A percentile compares a stretch with the other conserved stretches of the same genome.
Evolutionary conservation across 129 eudicot genomes (phyloP).

Genomic region (Erigeron canadensis): DNA sequence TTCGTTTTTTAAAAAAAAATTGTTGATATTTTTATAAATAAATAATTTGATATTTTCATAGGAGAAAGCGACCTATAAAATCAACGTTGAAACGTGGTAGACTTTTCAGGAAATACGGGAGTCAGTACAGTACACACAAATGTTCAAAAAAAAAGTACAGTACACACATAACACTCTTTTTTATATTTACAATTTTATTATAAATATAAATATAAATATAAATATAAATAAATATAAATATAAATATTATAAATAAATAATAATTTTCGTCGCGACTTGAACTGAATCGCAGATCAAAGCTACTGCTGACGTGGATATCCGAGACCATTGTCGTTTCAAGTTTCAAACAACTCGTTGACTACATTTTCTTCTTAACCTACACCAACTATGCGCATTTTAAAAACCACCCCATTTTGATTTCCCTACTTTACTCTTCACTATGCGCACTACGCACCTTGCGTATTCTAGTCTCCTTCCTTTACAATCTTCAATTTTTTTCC

Average conservation of each 20-base stretch:
- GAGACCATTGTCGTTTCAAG: constrained; percentile 39
- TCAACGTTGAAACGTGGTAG: constrained; percentile 12
- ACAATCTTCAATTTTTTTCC: constrained; percentile 19
- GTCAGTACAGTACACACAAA: too few species aligned
- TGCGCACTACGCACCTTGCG: constrained; percentile 73
- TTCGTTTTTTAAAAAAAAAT: too few species aligned
- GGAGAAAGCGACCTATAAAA: not conserved
- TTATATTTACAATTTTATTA: not conserved
- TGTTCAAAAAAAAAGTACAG: too few species aligned
- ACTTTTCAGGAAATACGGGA: not conserved
- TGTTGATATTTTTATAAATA: too few species aligned
- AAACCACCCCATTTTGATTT: not conserved
- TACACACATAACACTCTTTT: not conserved
- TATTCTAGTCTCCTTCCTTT: constrained; percentile 46
- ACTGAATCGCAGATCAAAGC: constrained; percentile 20
- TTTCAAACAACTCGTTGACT: constrained; percentile 52
- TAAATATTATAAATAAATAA: not conserved
- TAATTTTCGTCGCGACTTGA: not conserved
- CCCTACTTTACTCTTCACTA: constrained; percentile 21
- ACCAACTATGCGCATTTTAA: constrained; percentile 43
- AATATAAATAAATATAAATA: too few species aligned
- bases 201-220: too few species aligned
- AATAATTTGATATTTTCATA: too few species aligned
- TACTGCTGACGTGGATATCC: constrained; percentile 35
- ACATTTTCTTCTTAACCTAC: constrained; percentile 29